Base-by-base conservation (phyloP, 2,329 filamentous ascomycete genomes). In the Cyanodermella asteris region DNA sequence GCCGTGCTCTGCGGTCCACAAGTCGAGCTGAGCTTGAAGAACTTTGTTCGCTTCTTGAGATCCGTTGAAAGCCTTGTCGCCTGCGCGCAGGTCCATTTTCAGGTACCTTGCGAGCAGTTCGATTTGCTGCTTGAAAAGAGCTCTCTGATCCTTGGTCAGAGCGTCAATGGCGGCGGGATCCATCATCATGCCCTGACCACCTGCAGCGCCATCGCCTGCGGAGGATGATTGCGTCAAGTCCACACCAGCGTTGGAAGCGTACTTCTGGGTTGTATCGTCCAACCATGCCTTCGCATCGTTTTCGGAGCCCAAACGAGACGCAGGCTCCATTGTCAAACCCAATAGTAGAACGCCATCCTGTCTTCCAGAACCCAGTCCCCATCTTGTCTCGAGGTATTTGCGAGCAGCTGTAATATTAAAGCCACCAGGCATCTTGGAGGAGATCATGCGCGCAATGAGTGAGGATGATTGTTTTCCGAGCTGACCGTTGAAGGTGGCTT, bases 391-490 rank as follows among this genome's bases (percentile, higher is more conserved):
- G 22, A 97, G 57, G 45, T 97, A 90, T 55, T 97, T 97, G 42
- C 87, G 69, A 23, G 90, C 78, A 8, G 80, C 64, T 43, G 84
- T 94, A 49, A 94, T 94, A 50, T 94, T 97, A 67, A 97, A 97
- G 33, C 87, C 87, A 56, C 84, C 87, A 23, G 87, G 87, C 87
- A 97, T 97, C 57, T 97, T 97, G 16, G 87, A 93, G 2, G 87
- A 94, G 21, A 97, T 87, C 46, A 97, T 60, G 38, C 87, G 74
- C 24, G 87, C 87, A 47, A 97, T 74, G 29, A 97, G 65, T 3
- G 82, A 90, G 27, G 77, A 74, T 1, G 87, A 91, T 40, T 93
- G 82, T 56, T 97, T 97, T 50, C 87, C 87, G 32, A 97, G 69
- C 55, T 91, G 84, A 39, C 87, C 87, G 53, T 93, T 87, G 56